Percentiles rank a stretch among this genome's conserved stretches.
Conservation (phyloP, 2,329 filamentous ascomycete genomes). For the Ophiocordyceps robertsii region DNA sequence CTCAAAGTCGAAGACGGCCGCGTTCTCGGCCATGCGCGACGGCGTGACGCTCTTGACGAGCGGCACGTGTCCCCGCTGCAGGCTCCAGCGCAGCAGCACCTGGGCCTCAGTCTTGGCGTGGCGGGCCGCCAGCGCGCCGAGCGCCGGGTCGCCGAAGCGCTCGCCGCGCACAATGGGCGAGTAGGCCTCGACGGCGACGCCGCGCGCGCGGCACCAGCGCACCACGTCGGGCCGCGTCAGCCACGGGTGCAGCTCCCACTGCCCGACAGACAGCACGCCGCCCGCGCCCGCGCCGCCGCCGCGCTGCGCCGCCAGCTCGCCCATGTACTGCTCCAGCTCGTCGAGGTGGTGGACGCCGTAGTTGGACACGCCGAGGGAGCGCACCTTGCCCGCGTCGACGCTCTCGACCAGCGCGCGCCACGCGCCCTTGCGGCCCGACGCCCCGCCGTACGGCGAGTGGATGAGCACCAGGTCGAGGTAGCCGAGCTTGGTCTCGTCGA, state of each 20-base stretch:
- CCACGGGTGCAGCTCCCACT: constrained; percentile 89
- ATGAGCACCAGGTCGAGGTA: constrained; percentile 57
- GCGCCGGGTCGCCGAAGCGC: constrained; percentile 54
- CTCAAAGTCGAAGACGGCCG: constrained; percentile 40
- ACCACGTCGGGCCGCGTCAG: constrained; percentile 66
- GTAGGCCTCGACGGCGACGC: constrained; percentile 51
- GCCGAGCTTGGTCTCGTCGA: constrained; percentile 46
- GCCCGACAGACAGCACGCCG: constrained; percentile 68
- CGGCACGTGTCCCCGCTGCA: constrained; percentile 66
- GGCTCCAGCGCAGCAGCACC: constrained; percentile 65
- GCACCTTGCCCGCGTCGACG: constrained; percentile 46
- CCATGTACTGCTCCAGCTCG: constrained; percentile 45
- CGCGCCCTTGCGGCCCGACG: constrained; percentile 39
- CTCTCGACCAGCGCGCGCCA: constrained; percentile 53
- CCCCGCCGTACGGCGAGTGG: constrained; percentile 47
- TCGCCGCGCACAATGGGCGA: constrained; percentile 50
- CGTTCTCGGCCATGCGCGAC: constrained; percentile 52
- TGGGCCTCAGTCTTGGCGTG: constrained; percentile 64
- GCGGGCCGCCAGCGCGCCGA: constrained; percentile 55
- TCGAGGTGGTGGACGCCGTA: constrained; percentile 50
- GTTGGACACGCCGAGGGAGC: constrained; percentile 51
- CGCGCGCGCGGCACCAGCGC: constrained; percentile 56
- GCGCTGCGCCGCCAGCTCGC: constrained; percentile 46
- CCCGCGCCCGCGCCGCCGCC: constrained; percentile 33
- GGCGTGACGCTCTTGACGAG: constrained; percentile 62